These are phyloP conservation scores for Botrytis porri DNA, from an alignment of 2,329 filamentous ascomycete species.

Conservation along the genomic window DNA sequence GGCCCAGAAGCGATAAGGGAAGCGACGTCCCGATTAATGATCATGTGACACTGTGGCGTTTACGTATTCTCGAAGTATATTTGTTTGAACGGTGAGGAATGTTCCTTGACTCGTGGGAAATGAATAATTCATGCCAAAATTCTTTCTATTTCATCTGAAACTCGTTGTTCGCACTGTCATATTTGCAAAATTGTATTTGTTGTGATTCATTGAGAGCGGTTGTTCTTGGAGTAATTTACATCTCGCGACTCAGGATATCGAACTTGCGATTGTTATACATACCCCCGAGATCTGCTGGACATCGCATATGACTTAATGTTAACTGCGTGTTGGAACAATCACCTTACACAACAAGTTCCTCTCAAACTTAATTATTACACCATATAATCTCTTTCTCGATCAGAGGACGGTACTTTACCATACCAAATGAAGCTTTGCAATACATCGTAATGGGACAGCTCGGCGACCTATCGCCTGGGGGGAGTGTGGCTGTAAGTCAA, in stretches of 20 bases:
- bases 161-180: neutral
- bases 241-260: slow-evolving; percentile 16
- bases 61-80: neutral
- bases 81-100: slow-evolving; percentile 15
- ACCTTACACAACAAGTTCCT: slow-evolving; percentile 8
- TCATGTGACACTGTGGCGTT: slow-evolving; percentile 26
- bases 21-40: slow-evolving; percentile 25
- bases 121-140: slow-evolving; percentile 8
- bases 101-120: slow-evolving; percentile 4
- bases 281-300: slow-evolving; percentile 12
- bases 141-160: slow-evolving; percentile 3
- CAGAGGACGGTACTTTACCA: slow-evolving; percentile 19
- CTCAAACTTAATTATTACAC: slow-evolving; percentile 10
- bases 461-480: slow-evolving; percentile 72
- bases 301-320: slow-evolving; percentile 21
- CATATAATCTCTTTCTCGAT: slow-evolving; percentile 14
- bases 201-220: neutral
- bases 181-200: slow-evolving; percentile 1
- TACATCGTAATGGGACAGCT: slow-evolving; percentile 61
- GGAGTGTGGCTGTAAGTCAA: slow-evolving; percentile 67
- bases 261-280: slow-evolving; percentile 6
- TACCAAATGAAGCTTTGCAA: slow-evolving; percentile 37
- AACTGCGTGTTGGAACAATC: slow-evolving; percentile 15
- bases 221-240: slow-evolving; percentile 14
- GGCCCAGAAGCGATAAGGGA: slow-evolving; percentile 31